Base-by-base conservation (phyloP, 2,329 filamentous ascomycete species). In the Cercospora sojina region DNA sequence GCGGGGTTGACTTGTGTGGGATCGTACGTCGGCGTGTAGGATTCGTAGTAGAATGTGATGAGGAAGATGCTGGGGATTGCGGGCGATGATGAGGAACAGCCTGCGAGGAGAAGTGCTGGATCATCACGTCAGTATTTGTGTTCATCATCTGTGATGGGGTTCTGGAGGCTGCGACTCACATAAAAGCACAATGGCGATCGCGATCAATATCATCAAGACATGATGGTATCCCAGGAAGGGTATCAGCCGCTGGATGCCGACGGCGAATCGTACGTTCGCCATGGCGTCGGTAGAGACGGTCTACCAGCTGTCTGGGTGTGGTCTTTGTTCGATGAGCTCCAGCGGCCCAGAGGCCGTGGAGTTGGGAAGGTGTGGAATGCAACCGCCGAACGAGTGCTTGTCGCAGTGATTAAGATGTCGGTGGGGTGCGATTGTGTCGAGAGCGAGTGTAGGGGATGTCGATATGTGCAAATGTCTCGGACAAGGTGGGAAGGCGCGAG, bases 131-230 rank as follows among this genome's bases (percentile, higher is more conserved):
- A 62, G 53, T 64, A 69, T 6, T 71, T 63, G 72, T 67, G 25
- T 47, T 38, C 25, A 29, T 4, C 4, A 13, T 59, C 25, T 12
- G 23, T 13, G 18, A 2, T 29, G 7, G 16, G 18, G 8, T 3
- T 16, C 20, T 49, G n/a, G 2, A 6, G 38, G 38, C 25, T 5
- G 32, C 4, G 6, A 86, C 92, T 82, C 84, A 97, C 93, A 98
- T 72, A 99, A 85, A 77, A 99, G 84, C 79, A 99, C 96, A 76
- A 99, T 97, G 55, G 93, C 88, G 66, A 97, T 83, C 64, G 91
- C 93, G 77, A 99, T 97, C 72, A 99, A 83, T 74, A 99, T 92
- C 95, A 99, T 99, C 79, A 99, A 87, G 71, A 98, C 90, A 87
- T 99, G 87, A 77, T 90, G 87, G 87, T 88, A 89, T 69, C 87